phyloP scores from a whole-genome alignment of 2,329 filamentous ascomycete genomes.

The Diaporthe citrichinensis region DNA sequence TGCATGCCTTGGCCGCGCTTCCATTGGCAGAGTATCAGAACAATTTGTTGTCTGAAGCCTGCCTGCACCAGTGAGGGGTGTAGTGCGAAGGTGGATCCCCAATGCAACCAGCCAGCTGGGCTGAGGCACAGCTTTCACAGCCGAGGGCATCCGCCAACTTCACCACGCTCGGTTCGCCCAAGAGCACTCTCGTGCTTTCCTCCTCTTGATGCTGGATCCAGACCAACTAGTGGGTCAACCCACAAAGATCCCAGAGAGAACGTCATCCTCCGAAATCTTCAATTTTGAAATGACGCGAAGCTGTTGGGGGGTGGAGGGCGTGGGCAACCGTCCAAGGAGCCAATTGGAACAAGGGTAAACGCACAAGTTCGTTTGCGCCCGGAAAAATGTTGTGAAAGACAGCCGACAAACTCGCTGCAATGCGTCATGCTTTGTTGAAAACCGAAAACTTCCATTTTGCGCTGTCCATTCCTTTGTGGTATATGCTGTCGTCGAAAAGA shows the following conservation, averaged over 20 bases:
- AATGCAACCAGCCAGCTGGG: neutral
- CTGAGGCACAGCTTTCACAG: neutral
- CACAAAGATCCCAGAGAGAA: neutral
- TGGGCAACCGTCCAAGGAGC: neutral
- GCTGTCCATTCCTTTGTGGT: constrained; percentile 37
- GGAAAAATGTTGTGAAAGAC: constrained; percentile 13
- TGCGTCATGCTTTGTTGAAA: constrained; percentile 36
- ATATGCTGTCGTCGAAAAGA: constrained; percentile 41
- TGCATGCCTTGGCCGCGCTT: neutral
- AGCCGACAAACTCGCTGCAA: constrained; percentile 37
- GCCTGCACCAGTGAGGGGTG: neutral
- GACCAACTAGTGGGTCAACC: neutral
- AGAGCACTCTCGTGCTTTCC: constrained; percentile 1
- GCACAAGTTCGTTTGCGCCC: neutral
- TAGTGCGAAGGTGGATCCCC: neutral
- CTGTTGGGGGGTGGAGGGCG: neutral
- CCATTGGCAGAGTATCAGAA: neutral
- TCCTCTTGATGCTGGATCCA: constrained; percentile 6
- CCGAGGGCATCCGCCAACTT: neutral
- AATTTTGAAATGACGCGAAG: neutral
- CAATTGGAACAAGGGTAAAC: neutral
- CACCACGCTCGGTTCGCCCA: neutral
- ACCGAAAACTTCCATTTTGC: constrained; percentile 31
- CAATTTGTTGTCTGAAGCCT: neutral
- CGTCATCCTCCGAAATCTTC: neutral